These are phyloP conservation scores for Silene latifolia DNA, from an alignment of 148 eudicot genomes.

Conservation along the genomic window DNA sequence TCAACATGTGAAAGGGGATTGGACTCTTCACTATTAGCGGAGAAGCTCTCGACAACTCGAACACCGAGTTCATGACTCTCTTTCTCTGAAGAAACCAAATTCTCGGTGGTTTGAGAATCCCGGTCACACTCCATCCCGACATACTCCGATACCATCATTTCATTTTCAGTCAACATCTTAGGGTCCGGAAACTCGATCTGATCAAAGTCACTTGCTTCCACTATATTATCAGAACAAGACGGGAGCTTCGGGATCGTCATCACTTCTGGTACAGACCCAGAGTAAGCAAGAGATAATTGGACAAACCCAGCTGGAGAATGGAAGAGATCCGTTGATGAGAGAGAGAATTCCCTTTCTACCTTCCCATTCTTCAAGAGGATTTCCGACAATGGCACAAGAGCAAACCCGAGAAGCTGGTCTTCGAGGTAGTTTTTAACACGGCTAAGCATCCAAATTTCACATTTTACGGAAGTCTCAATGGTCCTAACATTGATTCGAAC, in stretches of 20 bases:
- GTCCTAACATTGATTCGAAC: constrained; percentile 51
- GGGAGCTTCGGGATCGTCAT: constrained; percentile 45
- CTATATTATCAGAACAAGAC: constrained; percentile 4
- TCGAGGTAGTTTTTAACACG: constrained; percentile 91
- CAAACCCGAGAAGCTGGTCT: constrained; percentile 90
- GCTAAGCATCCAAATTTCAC: constrained; percentile 98
- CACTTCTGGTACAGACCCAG: constrained; percentile 69
- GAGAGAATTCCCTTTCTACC: constrained; percentile 75
- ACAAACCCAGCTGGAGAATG: constrained; percentile 96
- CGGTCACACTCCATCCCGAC: constrained; percentile 40
- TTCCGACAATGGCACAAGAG: constrained; percentile 84
- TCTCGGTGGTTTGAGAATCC: constrained; percentile 53
- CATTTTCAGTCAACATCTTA: constrained; percentile 60
- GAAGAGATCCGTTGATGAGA: constrained; percentile 92
- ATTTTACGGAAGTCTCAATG: constrained; percentile 64
- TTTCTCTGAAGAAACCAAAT: constrained; percentile 55
- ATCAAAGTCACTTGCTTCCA: constrained; percentile 47
- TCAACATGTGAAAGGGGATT: constrained; percentile 38
- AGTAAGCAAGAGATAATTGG: constrained; percentile 64
- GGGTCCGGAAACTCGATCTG: constrained; percentile 97
- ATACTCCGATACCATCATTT: constrained; percentile 85
- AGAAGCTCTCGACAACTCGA: constrained; percentile 46
- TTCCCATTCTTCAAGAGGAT: constrained; percentile 58
- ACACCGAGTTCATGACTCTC: constrained; percentile 57
- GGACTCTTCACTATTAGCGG: constrained; percentile 34